Conservation (phyloP, 2,329 filamentous ascomycete genomes). For the Lecanicillium sp. region DNA sequence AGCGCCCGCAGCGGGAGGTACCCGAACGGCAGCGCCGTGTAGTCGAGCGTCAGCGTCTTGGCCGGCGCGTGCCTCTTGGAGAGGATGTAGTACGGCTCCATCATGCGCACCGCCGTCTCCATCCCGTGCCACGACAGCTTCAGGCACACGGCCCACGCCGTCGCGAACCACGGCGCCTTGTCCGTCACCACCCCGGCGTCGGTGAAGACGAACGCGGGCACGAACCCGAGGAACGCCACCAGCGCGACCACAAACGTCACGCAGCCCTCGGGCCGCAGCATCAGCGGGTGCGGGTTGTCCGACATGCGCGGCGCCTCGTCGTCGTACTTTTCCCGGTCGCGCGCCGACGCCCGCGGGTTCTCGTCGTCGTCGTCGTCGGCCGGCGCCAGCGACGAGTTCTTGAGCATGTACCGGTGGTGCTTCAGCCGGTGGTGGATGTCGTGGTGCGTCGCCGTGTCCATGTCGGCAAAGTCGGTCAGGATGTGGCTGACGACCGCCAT, state of each 20-base stretch:
- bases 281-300: conserved; percentile 61
- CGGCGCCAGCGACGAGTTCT: conserved; percentile 65
- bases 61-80: conserved; percentile 59
- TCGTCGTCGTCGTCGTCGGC: conserved; percentile 52
- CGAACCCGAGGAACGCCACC: conserved; percentile 47
- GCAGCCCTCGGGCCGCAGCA: conserved; percentile 56
- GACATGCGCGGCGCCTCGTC: conserved; percentile 34
- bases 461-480: conserved; percentile 65
- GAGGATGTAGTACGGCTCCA: conserved; percentile 69
- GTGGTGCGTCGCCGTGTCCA: conserved; percentile 60
- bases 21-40: conserved; percentile 64
- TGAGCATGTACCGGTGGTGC: conserved; percentile 59
- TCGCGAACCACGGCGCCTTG: conserved; percentile 59
- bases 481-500: conserved; percentile 72
- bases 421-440: conserved; percentile 65
- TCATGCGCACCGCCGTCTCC: conserved; percentile 64
- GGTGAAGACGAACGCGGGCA: conserved; percentile 59
- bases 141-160: conserved; percentile 57
- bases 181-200: conserved; percentile 49
- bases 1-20: conserved; percentile 57
- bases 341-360: conserved; percentile 32
- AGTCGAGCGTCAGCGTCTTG: conserved; percentile 63
- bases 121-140: conserved; percentile 64
- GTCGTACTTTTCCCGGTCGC: conserved; percentile 41
- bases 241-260: conserved; percentile 56